Evolutionary conservation across 257 asterid species (phyloP).

Genomic region (Ocimum tenuiflorum): DNA sequence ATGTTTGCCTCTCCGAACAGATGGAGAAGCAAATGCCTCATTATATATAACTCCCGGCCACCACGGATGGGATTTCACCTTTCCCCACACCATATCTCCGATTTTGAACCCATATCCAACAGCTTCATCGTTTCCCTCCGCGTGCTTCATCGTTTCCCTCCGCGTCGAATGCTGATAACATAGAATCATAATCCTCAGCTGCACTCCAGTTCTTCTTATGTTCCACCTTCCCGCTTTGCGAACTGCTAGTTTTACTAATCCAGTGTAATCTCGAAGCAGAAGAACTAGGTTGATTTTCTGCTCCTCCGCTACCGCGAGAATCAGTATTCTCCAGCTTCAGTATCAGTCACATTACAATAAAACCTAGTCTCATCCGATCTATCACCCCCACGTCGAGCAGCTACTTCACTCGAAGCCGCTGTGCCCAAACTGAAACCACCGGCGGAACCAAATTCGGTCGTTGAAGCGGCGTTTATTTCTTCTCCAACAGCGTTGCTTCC

Average conservation of each 20-base stretch:
- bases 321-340: constrained; percentile 6
- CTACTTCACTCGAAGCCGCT: constrained; percentile 8
- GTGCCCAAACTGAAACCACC: background rate
- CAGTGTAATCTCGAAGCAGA: constrained; percentile 12
- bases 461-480: background rate
- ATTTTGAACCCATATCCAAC: constrained; percentile 60
- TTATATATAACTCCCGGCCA: constrained; percentile 89
- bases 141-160: too few species aligned
- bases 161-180: constrained; percentile 68
- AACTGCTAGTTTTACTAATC: background rate
- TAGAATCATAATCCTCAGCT: constrained; percentile 16
- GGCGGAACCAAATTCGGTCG: background rate
- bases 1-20: constrained; percentile 69
- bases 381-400: constrained; percentile 10
- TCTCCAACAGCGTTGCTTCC: background rate
- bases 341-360: constrained; percentile 8
- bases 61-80: constrained; percentile 98
- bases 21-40: constrained; percentile 61
- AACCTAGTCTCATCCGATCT: constrained; percentile 14
- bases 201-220: background rate
- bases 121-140: constrained; percentile 33
- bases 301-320: background rate
- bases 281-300: background rate
- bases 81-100: constrained; percentile 99
- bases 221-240: constrained; percentile 5